Evolutionary conservation across 495 filamentous ascomycete genomes (phyloP).

Genomic region (Aspergillus egyptiacus): DNA sequence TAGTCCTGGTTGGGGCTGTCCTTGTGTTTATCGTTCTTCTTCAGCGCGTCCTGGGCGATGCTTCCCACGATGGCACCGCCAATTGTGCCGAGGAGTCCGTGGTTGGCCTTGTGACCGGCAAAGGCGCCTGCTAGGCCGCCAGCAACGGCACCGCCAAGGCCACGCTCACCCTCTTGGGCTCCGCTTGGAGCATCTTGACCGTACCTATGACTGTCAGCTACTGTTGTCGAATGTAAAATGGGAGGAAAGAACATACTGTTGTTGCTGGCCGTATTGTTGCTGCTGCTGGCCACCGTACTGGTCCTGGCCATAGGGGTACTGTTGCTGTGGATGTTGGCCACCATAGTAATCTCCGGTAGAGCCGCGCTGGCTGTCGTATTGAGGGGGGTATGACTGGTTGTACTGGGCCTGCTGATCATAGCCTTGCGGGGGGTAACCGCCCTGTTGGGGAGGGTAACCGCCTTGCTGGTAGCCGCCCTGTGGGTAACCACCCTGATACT

Average conservation of each 20-base stretch:
- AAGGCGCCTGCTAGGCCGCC: constrained; percentile 42
- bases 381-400: constrained; percentile 14
- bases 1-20: constrained; percentile 20
- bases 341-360: constrained; percentile 30
- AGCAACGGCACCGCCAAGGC: constrained; percentile 40
- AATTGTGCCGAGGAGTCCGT: constrained; percentile 46
- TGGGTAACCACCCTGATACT: constrained; percentile 27
- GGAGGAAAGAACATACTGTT: constrained; percentile 15
- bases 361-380: constrained; percentile 20
- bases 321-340: constrained; percentile 26
- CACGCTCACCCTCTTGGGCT: constrained; percentile 45
- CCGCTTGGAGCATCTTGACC: constrained; percentile 28
- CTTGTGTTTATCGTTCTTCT: constrained; percentile 39
- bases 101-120: constrained; percentile 46
- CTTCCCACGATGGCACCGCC: constrained; percentile 46
- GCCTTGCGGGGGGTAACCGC: constrained; percentile 25
- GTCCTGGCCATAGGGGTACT: constrained; percentile 18
- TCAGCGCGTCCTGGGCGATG: constrained; percentile 38
- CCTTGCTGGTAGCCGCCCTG: constrained; percentile 21
- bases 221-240: background rate
- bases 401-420: constrained; percentile 26
- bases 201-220: constrained; percentile 17
- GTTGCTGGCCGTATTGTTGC: constrained; percentile 21
- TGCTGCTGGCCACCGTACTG: constrained; percentile 27
- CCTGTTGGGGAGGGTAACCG: constrained; percentile 23